Conservation (phyloP, 371 early-diverging fungal species). For the Blastocladiella emersonii region DNA sequence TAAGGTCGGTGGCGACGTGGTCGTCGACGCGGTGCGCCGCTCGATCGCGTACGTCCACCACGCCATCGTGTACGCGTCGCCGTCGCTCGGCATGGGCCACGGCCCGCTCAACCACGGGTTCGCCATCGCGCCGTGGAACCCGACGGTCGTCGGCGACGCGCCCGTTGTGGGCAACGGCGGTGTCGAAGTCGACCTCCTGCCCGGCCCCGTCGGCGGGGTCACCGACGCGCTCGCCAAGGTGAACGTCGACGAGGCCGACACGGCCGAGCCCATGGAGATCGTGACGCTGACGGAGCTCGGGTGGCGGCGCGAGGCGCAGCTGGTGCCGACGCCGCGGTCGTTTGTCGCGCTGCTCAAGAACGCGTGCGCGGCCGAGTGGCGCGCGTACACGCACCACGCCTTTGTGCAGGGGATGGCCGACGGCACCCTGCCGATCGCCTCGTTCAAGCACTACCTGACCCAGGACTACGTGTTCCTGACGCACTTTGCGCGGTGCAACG, state of each 20-base stretch:
- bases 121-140: not conserved
- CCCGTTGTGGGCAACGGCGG: too few relatives aligned
- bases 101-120: slow-evolving; percentile 59
- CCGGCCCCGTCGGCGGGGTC: not conserved
- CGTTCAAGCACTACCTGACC: slow-evolving; percentile 57
- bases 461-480: slow-evolving; percentile 70
- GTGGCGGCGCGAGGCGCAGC: not conserved
- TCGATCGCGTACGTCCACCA: slow-evolving; percentile 41
- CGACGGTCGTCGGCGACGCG: not conserved
- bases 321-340: slow-evolving; percentile 12
- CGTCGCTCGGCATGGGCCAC: slow-evolving; percentile 43
- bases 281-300: not conserved
- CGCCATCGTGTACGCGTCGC: slow-evolving; percentile 13
- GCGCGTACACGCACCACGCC: slow-evolving; percentile 49
- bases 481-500: slow-evolving; percentile 62
- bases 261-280: not conserved
- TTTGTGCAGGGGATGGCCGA: slow-evolving; percentile 61
- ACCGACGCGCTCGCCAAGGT: not conserved
- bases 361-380: slow-evolving; percentile 22
- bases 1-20: slow-evolving; percentile 26
- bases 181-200: slow-evolving; percentile 6
- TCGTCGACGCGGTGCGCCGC: slow-evolving; percentile 32
- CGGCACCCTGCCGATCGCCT: slow-evolving; percentile 51
- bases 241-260: not conserved
- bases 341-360: slow-evolving; percentile 33